A percentile compares a stretch with the other conserved stretches of the same genome.
Conservation (phyloP, 2,329 filamentous ascomycete genomes). For the Paradendryphiella salina region DNA sequence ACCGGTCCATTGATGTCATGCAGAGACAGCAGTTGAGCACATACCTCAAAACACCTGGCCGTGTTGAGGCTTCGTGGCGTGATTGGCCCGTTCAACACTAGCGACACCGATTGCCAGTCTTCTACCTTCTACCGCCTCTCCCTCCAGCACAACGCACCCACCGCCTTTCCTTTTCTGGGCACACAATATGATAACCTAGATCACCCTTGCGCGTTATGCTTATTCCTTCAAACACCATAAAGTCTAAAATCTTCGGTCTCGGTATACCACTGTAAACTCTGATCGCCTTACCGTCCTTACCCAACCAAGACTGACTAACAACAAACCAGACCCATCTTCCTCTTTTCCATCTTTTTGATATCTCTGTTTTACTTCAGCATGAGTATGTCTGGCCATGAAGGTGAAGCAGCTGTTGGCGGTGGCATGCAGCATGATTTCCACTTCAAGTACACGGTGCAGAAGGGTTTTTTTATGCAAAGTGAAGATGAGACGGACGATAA, state of each 20-base stretch:
- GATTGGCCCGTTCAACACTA: slow-evolving; percentile 16
- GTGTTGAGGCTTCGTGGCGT: not conserved
- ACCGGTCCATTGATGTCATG: too few species aligned
- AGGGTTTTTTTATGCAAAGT: slow-evolving; percentile 67
- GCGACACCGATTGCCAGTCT: not conserved
- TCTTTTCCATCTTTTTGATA: slow-evolving; percentile 13
- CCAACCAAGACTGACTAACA: not conserved
- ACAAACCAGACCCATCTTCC: slow-evolving; percentile 19
- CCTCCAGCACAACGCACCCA: not conserved
- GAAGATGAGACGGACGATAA: slow-evolving; percentile 58
- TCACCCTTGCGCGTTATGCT: slow-evolving; percentile 5
- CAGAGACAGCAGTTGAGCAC: not conserved
- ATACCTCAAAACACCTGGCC: not conserved
- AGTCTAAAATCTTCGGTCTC: slow-evolving; percentile 6
- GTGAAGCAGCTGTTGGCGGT: slow-evolving; percentile 1
- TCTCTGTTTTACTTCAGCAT: slow-evolving; percentile 15
- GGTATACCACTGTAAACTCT: slow-evolving; percentile 11
- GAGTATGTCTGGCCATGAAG: not conserved
- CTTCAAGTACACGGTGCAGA: slow-evolving; percentile 62
- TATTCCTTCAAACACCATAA: not conserved
- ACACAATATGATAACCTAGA: slow-evolving; percentile 5
- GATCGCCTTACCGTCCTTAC: too few species aligned
- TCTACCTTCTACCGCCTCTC: not conserved
- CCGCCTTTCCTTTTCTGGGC: not conserved
- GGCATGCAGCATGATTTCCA: slow-evolving; percentile 35